Percentiles rank a stretch among this genome's conserved stretches.
Evolutionary conservation across 2,329 filamentous ascomycete genomes (phyloP).

Genomic region (Colletotrichum sp.): DNA sequence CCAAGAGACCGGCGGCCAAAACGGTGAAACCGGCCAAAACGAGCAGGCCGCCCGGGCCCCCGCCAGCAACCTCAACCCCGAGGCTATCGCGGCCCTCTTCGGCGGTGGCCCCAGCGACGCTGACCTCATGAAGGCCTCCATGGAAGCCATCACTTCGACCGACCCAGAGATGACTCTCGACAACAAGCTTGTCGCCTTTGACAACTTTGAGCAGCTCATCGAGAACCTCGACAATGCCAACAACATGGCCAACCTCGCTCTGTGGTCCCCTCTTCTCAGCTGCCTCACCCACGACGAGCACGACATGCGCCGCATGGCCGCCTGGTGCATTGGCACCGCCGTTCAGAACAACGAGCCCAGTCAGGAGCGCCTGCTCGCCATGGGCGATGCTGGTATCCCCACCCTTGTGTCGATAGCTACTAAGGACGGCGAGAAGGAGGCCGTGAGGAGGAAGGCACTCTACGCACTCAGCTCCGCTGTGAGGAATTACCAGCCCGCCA

Average conservation of each 20-base stretch:
- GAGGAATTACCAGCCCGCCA: slow-evolving; percentile 87
- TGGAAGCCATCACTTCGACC: slow-evolving; percentile 73
- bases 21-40: slow-evolving; percentile 28
- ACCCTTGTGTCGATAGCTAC: slow-evolving; percentile 70
- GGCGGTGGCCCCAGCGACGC: slow-evolving; percentile 89
- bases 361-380: slow-evolving; percentile 72
- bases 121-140: slow-evolving; percentile 86
- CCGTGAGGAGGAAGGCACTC: slow-evolving; percentile 83
- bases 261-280: slow-evolving; percentile 82
- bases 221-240: slow-evolving; percentile 97
- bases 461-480: slow-evolving; percentile 86
- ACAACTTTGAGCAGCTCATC: slow-evolving; percentile 93
- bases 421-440: slow-evolving; percentile 61
- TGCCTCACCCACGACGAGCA: slow-evolving; percentile 71
- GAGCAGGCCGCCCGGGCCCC: slow-evolving; percentile 33
- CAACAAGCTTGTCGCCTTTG: slow-evolving; percentile 83
- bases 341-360: slow-evolving; percentile 93
- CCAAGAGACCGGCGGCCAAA: slow-evolving; percentile 26
- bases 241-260: slow-evolving; percentile 77
- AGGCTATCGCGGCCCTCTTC: slow-evolving; percentile 75
- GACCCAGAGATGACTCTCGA: slow-evolving; percentile 71
- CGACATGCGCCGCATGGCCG: slow-evolving; percentile 82
- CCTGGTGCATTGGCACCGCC: slow-evolving; percentile 93
- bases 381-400: slow-evolving; percentile 67
- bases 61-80: slow-evolving; percentile 63